Base-by-base conservation (phyloP, 306 rosid species). In the Fagus crenata region DNA sequence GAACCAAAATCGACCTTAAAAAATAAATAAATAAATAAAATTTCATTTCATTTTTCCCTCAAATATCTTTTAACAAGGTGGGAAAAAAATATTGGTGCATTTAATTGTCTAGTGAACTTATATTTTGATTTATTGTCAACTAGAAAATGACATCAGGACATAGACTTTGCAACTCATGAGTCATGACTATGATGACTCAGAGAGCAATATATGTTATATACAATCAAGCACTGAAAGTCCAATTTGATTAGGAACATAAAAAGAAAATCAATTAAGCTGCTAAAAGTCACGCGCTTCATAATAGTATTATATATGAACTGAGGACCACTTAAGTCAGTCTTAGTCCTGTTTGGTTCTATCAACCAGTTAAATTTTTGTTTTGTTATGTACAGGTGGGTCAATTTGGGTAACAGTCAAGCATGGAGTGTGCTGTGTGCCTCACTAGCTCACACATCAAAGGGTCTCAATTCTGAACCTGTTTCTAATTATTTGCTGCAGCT, bases 351-450 rank as follows among this genome's bases (percentile, higher is more conserved):
- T 74, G 55, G 73, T 17, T 72, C 65, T 80, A 65, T 75, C 69
- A 42, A 72, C 81, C 82, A 76, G 72, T 79, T 80, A 70, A 77
- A 80, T 69, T 81, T 51, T 83, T 89, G 86, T 86, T 83, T 79
- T 71, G 75, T 83, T 82, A 63, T 28, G 12, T 70, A 71, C 80
- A 75, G 6, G 76, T 78, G 85, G 90, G 86, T 42, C 85, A 75
- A 1, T 1, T 22, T 35, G 78, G 55, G 83, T 69, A 80, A 75
- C 79, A 64, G 58, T 69, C 64, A 49, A 75, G 78, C 86, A 76
- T 72, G 80, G 81, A 81, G 63, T 46, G 14, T 78, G 81, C 64
- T 46, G 14, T 78, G 81, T 69, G 84, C 85, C 72, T 22, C 28
- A 22, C 28, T 61, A 73, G 49, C 59, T 80, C 60, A 8, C 75